Evolutionary conservation across 148 eudicot genomes (phyloP).

Genomic region (Rhododendron henanense): DNA sequence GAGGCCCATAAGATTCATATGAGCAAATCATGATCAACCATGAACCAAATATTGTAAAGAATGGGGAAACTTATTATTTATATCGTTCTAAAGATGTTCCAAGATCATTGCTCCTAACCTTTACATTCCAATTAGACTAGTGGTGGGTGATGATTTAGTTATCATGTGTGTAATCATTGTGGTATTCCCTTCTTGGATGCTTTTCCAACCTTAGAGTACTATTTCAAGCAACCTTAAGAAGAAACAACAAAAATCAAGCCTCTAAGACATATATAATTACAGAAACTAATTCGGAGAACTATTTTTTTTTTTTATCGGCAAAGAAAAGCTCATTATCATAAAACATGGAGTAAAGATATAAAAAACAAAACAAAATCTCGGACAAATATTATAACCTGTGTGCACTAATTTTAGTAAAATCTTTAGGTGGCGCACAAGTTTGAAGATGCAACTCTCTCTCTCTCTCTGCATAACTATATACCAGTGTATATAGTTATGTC

Average conservation of each 20-base stretch:
- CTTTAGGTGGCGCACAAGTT: no score
- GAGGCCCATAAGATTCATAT: background rate
- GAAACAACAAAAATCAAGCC: background rate
- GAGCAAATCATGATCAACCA: background rate
- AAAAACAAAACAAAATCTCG: no score
- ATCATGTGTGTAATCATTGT: constrained; percentile 1
- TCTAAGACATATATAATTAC: no score
- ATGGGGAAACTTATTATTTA: background rate
- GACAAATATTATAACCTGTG: no score
- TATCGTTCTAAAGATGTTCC: background rate
- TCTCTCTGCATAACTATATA: no score
- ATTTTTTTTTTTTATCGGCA: no score
- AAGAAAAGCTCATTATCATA: no score
- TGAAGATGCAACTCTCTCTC: no score
- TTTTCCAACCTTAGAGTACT: background rate
- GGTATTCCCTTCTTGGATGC: constrained; percentile 12
- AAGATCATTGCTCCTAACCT: background rate
- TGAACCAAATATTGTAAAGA: background rate
- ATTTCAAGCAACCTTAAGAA: background rate
- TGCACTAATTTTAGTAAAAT: no score
- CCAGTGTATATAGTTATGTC: no score
- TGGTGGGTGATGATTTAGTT: background rate
- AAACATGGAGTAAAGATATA: no score
- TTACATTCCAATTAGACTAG: background rate
- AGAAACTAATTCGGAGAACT: background rate